Conservation (phyloP, 31 red algal genomes). For the Porphyra umbilicalis region DNA sequence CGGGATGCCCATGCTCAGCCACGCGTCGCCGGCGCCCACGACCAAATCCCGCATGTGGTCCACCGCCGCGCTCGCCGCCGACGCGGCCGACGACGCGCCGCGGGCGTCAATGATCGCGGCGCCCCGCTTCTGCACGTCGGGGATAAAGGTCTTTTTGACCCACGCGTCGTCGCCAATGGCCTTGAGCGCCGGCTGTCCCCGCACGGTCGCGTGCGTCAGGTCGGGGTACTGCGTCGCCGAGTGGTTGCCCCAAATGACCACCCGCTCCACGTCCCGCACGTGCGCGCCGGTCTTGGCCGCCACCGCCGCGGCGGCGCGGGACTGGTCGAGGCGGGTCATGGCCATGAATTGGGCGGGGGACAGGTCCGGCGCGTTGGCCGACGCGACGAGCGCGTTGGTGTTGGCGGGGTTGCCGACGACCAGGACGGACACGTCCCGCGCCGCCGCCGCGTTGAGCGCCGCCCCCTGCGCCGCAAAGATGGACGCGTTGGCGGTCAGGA, state of each 20-base stretch:
- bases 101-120: constrained; percentile 96
- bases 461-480: constrained; percentile 92
- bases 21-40: constrained; percentile 47
- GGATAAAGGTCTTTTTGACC: constrained; percentile 81
- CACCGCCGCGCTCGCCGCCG: constrained; percentile 83
- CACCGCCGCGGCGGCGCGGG: constrained; percentile 74
- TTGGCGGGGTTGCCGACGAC: constrained; percentile 97
- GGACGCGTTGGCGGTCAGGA: constrained; percentile 80
- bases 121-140: constrained; percentile 89
- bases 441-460: constrained; percentile 75
- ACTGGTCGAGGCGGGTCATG: constrained; percentile 98
- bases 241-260: constrained; percentile 99
- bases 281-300: constrained; percentile 38
- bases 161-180: constrained; percentile 61
- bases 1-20: constrained; percentile 66
- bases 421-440: constrained; percentile 50
- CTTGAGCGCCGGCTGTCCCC: constrained; percentile 46
- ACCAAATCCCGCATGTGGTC: constrained; percentile 82
- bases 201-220: constrained; percentile 56
- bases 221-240: constrained; percentile 97
- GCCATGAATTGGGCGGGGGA: constrained; percentile 68
- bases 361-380: constrained; percentile 79
- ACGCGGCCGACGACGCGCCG: constrained; percentile 83
- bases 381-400: constrained; percentile 86
- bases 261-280: constrained; percentile 51